Evolutionary conservation across 2,329 filamentous ascomycete species (phyloP).

Genomic region (Sarocladium brachiariae): DNA sequence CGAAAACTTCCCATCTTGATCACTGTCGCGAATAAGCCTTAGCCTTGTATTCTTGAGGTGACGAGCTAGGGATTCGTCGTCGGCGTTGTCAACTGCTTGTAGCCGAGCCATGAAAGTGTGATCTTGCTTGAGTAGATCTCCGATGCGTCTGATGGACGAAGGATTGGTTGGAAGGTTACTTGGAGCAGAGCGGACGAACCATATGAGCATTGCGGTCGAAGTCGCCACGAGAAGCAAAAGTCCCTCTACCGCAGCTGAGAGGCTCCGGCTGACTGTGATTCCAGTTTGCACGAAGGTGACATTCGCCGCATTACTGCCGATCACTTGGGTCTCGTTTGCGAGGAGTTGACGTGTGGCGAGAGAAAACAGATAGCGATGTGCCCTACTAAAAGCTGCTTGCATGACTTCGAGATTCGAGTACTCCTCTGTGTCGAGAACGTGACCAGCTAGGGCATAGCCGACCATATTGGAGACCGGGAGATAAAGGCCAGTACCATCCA

Average conservation of each 20-base stretch:
- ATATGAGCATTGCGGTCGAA: conserved; percentile 14
- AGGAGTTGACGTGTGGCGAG: conserved; percentile 16
- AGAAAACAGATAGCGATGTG: conserved; percentile 26
- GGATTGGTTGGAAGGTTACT: conserved; percentile 20
- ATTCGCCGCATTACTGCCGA: neutral
- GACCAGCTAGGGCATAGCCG: conserved; percentile 26
- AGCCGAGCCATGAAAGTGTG: conserved; percentile 10
- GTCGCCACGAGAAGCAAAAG: conserved; percentile 19
- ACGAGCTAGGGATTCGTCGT: conserved; percentile 11
- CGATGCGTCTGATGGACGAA: conserved; percentile 17
- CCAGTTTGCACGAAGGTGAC: conserved; percentile 18
- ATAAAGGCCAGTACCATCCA: conserved; percentile 11
- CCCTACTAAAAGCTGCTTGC: conserved; percentile 17
- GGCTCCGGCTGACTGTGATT: conserved; percentile 25
- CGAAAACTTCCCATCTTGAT: neutral
- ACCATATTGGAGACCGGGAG: conserved; percentile 25
- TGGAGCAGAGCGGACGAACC: conserved; percentile 2
- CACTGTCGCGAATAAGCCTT: neutral
- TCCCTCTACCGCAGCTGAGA: conserved; percentile 23
- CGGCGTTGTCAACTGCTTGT: conserved; percentile 8
- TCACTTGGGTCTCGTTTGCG: conserved; percentile 12
- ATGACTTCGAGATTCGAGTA: neutral
- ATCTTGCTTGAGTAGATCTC: conserved; percentile 17
- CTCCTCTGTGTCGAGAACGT: neutral
- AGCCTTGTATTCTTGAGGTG: conserved; percentile 12